These are phyloP conservation scores for Candolleomyces eurysporus DNA, from an alignment of 768 basidiomycete genomes.

Conservation along the genomic window DNA sequence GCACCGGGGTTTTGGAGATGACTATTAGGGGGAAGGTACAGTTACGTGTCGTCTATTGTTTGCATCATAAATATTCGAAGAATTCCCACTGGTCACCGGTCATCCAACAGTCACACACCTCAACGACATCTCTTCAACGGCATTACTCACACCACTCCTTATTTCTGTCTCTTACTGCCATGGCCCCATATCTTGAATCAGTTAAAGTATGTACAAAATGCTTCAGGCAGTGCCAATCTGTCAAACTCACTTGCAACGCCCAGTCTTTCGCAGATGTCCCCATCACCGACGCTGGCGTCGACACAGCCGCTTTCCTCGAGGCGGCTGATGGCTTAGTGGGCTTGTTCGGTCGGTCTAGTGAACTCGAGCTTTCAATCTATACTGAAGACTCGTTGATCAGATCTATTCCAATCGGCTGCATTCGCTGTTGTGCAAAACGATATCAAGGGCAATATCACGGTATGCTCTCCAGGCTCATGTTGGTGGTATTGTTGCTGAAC, in stretches of 20 bases:
- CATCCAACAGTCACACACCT: no score
- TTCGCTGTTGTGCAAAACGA: conserved; percentile 84
- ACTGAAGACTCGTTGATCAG: conserved; percentile 34
- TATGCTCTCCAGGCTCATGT: conserved; percentile 34
- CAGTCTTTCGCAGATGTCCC: conserved; percentile 95
- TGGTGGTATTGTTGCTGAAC: background rate
- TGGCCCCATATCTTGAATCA: conserved; percentile 76
- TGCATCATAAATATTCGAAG: background rate
- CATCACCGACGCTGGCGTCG: conserved; percentile 81
- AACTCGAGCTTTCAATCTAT: background rate
- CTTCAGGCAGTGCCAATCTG: background rate
- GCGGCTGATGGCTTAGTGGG: conserved; percentile 86
- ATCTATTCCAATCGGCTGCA: conserved; percentile 81
- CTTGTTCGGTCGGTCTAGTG: conserved; percentile 72
- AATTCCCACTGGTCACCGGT: no score
- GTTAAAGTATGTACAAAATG: conserved; percentile 49
- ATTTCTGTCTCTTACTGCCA: conserved; percentile 21
- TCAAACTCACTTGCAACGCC: background rate
- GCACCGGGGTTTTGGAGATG: no score
- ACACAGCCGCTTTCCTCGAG: conserved; percentile 85
- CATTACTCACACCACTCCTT: background rate
- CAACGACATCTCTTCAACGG: background rate
- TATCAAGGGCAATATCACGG: conserved; percentile 87
- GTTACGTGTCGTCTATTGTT: no score
- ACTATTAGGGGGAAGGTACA: no score